Base-by-base conservation (phyloP, 192 early-diverging fungal genomes). In the Diversispora eburnea region DNA sequence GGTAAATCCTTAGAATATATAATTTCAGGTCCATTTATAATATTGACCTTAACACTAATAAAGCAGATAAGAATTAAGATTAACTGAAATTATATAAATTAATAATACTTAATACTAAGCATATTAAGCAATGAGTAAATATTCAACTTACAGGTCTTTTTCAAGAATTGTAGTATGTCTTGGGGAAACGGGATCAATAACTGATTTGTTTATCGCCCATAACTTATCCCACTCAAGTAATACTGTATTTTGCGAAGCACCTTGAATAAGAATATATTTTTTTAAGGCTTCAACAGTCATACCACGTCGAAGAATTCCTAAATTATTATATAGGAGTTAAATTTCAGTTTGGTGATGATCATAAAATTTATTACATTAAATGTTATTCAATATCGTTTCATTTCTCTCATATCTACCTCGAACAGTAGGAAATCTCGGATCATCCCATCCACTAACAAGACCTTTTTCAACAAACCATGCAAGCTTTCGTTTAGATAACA, bases 161-260 rank as follows among this genome's bases (percentile, higher is more conserved):
- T 80, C 81, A 43, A 87, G 79, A 46, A 99, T 64, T 12, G 93
- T 93, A 8, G 91, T 92, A 76, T 97, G 94, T 67, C 96, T 86
- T 13, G 96, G 95, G 22, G 96, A 91, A 69, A 97, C 78, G 7
- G 96, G 98, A 75, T 99, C 98, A 76, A 99, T 96, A 64, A 94
- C 82, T 84, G 95, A 93, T 79, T 94, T 96, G 88, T 99, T 99
- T 49, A 92, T 72, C 20, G 95, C 84, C 98, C 98, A 99, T 70
- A 99, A 88, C 84, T 99, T 99, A 84, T 99, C 98, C 98, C 98
- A 99, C 81, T 98, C 96, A 57, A 99, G 81, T 56, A 90, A 82
- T 70, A 99, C 84, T 61, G 86, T 90, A 84, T 93, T 95, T 80
- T 98, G 94, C 25, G 95, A 96, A 57, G 98, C 96, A 52, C 98